Conservation (phyloP, 176 grass and related monocot genomes). For the Triticum dicoccoides region DNA sequence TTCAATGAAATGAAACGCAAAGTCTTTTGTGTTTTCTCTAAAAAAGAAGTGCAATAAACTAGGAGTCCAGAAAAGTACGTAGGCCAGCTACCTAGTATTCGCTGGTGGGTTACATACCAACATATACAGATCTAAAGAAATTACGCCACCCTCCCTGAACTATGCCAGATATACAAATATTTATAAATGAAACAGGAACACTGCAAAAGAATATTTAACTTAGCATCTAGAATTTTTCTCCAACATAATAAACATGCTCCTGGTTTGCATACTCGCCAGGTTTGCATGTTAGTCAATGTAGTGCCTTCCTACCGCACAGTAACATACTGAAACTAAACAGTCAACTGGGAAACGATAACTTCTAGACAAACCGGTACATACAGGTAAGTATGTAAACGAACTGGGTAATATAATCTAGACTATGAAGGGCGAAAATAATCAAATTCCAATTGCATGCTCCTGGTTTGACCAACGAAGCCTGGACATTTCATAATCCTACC, state of each 20-base stretch:
- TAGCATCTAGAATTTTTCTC: constrained; percentile 5
- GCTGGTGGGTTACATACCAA: neutral
- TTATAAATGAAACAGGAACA: neutral
- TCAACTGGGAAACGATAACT: constrained; percentile 7
- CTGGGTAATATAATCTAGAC: neutral
- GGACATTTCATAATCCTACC: neutral
- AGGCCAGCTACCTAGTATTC: neutral
- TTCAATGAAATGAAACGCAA: no score
- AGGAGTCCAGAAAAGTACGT: neutral
- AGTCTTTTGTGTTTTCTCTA: no score
- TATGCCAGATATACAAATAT: constrained; percentile 11
- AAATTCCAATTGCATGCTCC: neutral
- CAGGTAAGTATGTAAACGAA: neutral
- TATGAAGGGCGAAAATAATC: neutral
- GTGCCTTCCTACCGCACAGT: constrained; percentile 9
- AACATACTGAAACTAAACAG: neutral
- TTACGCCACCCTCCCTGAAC: neutral
- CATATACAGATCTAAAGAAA: neutral
- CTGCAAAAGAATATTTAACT: neutral
- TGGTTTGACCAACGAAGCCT: constrained; percentile 1
- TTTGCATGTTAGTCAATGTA: constrained; percentile 7
- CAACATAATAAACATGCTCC: neutral
- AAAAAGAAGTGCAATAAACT: neutral
- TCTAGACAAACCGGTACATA: neutral
- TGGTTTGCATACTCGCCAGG: neutral